phyloP scores from a whole-genome alignment of 1,284 basidiomycete genomes.

The Leucoagaricus sp. region DNA sequence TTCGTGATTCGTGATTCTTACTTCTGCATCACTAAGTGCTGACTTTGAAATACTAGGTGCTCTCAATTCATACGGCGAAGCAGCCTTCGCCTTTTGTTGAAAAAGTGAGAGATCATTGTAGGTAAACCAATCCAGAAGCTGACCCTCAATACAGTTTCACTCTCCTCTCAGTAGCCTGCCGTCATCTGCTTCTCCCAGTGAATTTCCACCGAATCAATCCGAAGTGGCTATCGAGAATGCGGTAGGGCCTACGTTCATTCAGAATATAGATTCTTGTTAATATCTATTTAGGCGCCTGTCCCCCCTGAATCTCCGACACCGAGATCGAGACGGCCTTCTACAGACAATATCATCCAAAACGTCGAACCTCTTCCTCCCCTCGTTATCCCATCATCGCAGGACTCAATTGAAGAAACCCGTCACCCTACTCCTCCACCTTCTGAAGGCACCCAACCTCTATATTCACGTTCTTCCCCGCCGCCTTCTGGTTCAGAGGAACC shows the following conservation, averaged over 20 bases:
- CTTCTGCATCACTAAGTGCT: not conserved
- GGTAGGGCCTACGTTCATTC: not conserved
- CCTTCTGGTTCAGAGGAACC: not conserved
- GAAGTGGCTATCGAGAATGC: not conserved
- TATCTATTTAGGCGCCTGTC: not conserved
- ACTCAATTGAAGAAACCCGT: not conserved
- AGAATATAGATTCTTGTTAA: not conserved
- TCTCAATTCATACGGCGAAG: not conserved
- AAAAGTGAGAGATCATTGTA: not conserved
- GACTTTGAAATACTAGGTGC: not conserved
- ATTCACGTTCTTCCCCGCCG: not conserved
- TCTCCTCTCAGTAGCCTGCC: constrained; percentile 1
- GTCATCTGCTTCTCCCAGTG: not conserved
- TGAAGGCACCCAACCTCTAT: not conserved
- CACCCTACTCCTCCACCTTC: not conserved
- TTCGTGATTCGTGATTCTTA: not conserved
- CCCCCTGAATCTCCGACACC: too few species aligned
- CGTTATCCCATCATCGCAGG: not conserved
- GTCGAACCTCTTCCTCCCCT: not conserved
- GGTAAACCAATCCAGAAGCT: not conserved
- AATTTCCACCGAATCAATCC: not conserved
- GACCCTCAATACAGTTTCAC: not conserved
- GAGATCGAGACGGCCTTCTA: too few species aligned
- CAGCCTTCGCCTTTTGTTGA: not conserved
- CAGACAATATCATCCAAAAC: not conserved